A percentile compares a stretch with the other conserved stretches of the same genome.
phyloP scores from a whole-genome alignment of 352 stramenopile genomes.

The Phytophthora sojae region DNA sequence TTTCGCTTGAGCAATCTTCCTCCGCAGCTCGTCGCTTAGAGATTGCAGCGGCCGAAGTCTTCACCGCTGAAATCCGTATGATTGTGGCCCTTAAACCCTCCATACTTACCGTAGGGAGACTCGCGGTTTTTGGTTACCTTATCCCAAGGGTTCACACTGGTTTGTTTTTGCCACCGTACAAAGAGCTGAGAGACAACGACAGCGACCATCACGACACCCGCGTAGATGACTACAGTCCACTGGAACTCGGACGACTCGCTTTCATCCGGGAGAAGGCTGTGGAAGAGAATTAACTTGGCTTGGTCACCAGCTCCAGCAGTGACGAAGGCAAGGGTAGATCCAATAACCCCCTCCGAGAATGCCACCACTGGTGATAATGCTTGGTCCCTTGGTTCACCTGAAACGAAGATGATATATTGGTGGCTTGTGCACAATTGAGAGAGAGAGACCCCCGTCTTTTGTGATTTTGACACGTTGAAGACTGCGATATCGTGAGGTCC shows the following conservation, averaged over 20 bases:
- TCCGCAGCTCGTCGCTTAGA: slow-evolving; percentile 38
- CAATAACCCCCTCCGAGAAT: slow-evolving; percentile 40
- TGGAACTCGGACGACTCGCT: slow-evolving; percentile 27
- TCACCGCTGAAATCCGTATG: slow-evolving; percentile 18
- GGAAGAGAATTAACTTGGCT: slow-evolving; percentile 36
- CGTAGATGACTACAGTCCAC: slow-evolving; percentile 38
- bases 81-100: slow-evolving; percentile 1
- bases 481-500: slow-evolving; percentile 18
- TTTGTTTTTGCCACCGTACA: slow-evolving; percentile 24
- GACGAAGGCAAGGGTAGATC: slow-evolving; percentile 35
- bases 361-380: slow-evolving; percentile 8
- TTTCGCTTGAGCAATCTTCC: slow-evolving; percentile 30
- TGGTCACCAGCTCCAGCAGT: not conserved
- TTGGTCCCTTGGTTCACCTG: not conserved
- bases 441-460: slow-evolving; percentile 11
- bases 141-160: slow-evolving; percentile 33
- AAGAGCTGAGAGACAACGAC: slow-evolving; percentile 44
- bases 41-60: slow-evolving; percentile 41
- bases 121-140: slow-evolving; percentile 13
- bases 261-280: slow-evolving; percentile 41
- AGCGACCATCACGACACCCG: slow-evolving; percentile 20
- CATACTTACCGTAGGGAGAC: slow-evolving; percentile 25
- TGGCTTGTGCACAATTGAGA: slow-evolving; percentile 13
- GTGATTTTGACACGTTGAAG: slow-evolving; percentile 34
- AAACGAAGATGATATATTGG: not conserved